These are phyloP conservation scores for Botrytis paeoniae DNA, from an alignment of 2,329 filamentous ascomycete genomes.

Conservation along the genomic window DNA sequence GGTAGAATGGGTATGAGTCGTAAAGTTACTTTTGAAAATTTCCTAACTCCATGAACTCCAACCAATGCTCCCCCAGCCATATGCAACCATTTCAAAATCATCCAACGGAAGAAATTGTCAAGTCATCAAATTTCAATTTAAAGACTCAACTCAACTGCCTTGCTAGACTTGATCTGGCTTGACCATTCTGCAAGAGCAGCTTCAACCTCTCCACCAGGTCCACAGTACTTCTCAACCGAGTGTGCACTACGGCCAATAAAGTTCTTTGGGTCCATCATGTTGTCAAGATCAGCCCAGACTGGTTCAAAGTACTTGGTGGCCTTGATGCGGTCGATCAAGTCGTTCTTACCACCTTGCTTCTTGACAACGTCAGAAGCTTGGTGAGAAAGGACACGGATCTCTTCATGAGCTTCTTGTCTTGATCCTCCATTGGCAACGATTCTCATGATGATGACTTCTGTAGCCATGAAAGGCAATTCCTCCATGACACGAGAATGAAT, in stretches of 20 bases:
- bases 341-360: conserved; percentile 65
- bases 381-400: conserved; percentile 79
- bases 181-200: conserved; percentile 48
- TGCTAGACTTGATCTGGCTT: conserved; percentile 32
- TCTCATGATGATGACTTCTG: conserved; percentile 73
- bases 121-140: neutral
- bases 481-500: conserved; percentile 66
- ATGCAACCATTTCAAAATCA: neutral
- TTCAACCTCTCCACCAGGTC: conserved; percentile 47
- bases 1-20: conserved; percentile 13
- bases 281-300: conserved; percentile 66
- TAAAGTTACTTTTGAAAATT: neutral
- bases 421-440: conserved; percentile 67
- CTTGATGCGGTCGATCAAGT: conserved; percentile 76
- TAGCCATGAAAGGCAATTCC: conserved; percentile 86
- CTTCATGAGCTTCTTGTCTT: conserved; percentile 80
- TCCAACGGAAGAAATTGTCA: neutral
- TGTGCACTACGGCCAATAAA: conserved; percentile 56
- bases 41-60: conserved; percentile 14
- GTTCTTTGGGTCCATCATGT: conserved; percentile 60
- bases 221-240: conserved; percentile 50
- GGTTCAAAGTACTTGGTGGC: conserved; percentile 70
- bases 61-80: conserved; percentile 5
- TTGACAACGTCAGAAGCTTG: conserved; percentile 72
- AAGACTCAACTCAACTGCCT: conserved; percentile 29